Base-by-base conservation (phyloP, 202 grass and related monocot genomes). In the Carex sylvatica region DNA sequence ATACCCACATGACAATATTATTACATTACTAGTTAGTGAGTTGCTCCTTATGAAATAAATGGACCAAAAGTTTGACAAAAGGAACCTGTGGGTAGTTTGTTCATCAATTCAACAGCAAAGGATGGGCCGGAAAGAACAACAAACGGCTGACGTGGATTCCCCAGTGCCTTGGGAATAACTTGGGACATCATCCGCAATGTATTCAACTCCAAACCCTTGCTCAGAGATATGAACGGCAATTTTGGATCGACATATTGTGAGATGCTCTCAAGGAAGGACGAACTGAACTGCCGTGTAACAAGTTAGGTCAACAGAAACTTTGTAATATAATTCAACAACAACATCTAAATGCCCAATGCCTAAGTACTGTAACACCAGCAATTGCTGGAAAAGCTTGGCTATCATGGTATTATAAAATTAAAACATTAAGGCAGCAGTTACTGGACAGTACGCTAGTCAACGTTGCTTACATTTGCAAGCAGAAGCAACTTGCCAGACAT, bases 221-320 rank as follows among this genome's bases (percentile, higher is more conserved):
- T 98, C 30, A 98, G 92, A 83, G 95, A 95, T 84, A 98, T 87
- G 80, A 98, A 98, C 40, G 95, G 92, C 89, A 95, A 88, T 88
- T 95, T 95, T 20, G 87, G 92, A 80, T 95, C 82, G 77, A 98
- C 95, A 84, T 95, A 71, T 33, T 82, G 84, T 73, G 92, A 95
- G 89, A 98, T 95, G 35, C 84, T 77, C 66, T 86, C 61, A 69
- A 98, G 92, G 88, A 95, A 95, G 46, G 89, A 91, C 67, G 95
- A 95, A 91, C 92, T 98, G 91, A 98, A 98, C 95, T 95, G 95
- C 89, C 91, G 75, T 81, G 79, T 83, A 81, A 70, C 26, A 74
- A 87, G 83, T 65, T 19, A 23, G 56, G 81, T 84, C 71, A 78
- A 58, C 47, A 73, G 60, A 60, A 80, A 47, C 52, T 22, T 61